A percentile compares a stretch with the other conserved stretches of the same genome.
These are phyloP conservation scores for Citrullus mucosospermus DNA, from an alignment of 306 rosid species.

Conservation along the genomic window DNA sequence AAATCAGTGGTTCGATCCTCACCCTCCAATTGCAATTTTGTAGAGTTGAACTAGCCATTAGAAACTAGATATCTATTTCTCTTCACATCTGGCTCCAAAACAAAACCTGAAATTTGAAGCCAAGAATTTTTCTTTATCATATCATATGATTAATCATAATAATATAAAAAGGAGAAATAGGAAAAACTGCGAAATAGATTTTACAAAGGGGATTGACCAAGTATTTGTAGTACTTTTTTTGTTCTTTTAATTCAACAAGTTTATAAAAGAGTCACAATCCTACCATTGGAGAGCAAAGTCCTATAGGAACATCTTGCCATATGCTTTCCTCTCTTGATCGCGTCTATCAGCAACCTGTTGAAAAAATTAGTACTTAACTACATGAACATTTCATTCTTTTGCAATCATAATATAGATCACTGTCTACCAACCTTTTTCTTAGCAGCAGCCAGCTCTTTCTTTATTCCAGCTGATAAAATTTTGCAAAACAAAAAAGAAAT, in stretches of 20 bases:
- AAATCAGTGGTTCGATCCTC: not conserved
- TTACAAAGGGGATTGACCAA: not conserved
- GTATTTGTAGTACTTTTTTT: not conserved
- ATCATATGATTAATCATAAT: not conserved
- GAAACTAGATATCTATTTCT: not conserved
- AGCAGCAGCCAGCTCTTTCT: constrained; percentile 62
- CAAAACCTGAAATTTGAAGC: not conserved
- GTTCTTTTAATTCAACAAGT: not conserved
- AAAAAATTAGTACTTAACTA: not conserved
- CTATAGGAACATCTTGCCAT: constrained; percentile 69
- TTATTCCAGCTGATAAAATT: constrained; percentile 59
- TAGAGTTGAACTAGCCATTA: not conserved
- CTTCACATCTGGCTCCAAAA: not conserved
- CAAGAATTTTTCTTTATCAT: not conserved
- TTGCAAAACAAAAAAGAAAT: not conserved
- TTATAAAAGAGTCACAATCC: not conserved
- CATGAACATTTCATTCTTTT: not conserved
- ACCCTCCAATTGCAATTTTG: not conserved
- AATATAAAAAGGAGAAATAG: too few relatives aligned
- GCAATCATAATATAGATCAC: not conserved
- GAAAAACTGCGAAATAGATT: too few relatives aligned
- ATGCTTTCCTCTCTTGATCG: constrained; percentile 64
- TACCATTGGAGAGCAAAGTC: constrained; percentile 25
- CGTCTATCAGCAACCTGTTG: constrained; percentile 63
- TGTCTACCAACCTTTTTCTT: constrained; percentile 50